A percentile compares a stretch with the other conserved stretches of the same genome.
phyloP scores from a whole-genome alignment of 345 rosid species.

The Lumnitzera racemosa region DNA sequence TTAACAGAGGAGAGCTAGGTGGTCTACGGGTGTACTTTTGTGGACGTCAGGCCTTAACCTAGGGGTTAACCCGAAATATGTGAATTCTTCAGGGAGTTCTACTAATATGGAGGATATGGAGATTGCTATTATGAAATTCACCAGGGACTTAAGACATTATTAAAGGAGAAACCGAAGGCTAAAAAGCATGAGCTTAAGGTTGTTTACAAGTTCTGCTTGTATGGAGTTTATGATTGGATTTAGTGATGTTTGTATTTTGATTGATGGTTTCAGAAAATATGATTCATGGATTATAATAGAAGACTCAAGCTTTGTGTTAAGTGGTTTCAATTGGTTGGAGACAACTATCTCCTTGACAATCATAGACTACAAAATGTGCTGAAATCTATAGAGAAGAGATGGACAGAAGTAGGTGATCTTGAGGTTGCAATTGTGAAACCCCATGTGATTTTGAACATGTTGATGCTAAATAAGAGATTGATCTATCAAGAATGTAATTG shows the following conservation, averaged over 20 bases:
- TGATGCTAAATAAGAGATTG: too few relatives aligned
- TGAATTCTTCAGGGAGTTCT: slow-evolving; percentile 22
- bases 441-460: not conserved
- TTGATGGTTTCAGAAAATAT: not conserved
- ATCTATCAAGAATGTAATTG: too few relatives aligned
- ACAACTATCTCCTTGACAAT: slow-evolving; percentile 46
- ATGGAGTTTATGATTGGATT: too few relatives aligned
- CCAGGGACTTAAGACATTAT: slow-evolving; percentile 71
- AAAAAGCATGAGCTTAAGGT: slow-evolving; percentile 83
- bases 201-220: not conserved
- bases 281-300: slow-evolving; percentile 45
- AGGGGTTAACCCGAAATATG: slow-evolving; percentile 43
- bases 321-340: slow-evolving; percentile 66
- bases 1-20: slow-evolving; percentile 55
- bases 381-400: slow-evolving; percentile 50
- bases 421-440: not conserved
- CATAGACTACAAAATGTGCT: slow-evolving; percentile 45
- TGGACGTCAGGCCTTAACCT: slow-evolving; percentile 39
- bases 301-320: slow-evolving; percentile 65
- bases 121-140: slow-evolving; percentile 32
- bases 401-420: slow-evolving; percentile 40
- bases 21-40: slow-evolving; percentile 33
- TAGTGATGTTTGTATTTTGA: not conserved
- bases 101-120: slow-evolving; percentile 38
- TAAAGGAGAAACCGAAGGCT: slow-evolving; percentile 59